Base-by-base conservation (phyloP, 805 yeast species). In the Yarrowia keelungensis region DNA sequence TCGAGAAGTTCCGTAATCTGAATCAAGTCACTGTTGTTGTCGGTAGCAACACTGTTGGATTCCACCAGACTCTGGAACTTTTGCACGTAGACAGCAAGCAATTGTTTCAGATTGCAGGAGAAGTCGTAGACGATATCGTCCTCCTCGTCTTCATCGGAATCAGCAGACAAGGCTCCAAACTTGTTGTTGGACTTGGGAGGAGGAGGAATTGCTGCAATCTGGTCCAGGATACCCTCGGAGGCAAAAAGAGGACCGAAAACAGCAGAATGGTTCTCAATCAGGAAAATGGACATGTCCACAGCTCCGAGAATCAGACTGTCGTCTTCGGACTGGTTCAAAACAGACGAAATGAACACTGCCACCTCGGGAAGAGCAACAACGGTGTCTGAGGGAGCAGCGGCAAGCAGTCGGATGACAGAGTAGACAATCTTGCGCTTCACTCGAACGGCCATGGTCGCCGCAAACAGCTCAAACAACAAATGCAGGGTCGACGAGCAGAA, bases 201-300 rank as follows among this genome's bases (percentile, higher is more conserved):
- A 11, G 67, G 47, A 41, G 69, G 70, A 11, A 62, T 69, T 53
- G 76, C 77, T 10, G 77, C 71, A 10, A 84, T 79, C 74, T 88
- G 91, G 16, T 82, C 77, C 4, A 88, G 75, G n/a, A 89, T 76
- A 0, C 97, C 97, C 73, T 91, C 96, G 68, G 90, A 83, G 72
- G 85, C 89, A 71, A 91, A 85, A 9, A 80, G 81, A 0, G 75
- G 73, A 7, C 86, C 73, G 69, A 84, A 87, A 0, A 76, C 69
- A 0, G 77, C 78, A 0, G 88, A 83, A 16, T 83, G 78, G 53
- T 82, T 81, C 7, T 76, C 75, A 0, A 86, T 77, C 62, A 90
- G 75, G 2, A 76, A 70, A 9, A 81, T 78, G 0, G 86, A 79
- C 14, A 88, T 76, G 1, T 83, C 77, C 12, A 89, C 76, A 0